Evolutionary conservation across 306 rosid genomes (phyloP).

Genomic region (Coriaria nepalensis): DNA sequence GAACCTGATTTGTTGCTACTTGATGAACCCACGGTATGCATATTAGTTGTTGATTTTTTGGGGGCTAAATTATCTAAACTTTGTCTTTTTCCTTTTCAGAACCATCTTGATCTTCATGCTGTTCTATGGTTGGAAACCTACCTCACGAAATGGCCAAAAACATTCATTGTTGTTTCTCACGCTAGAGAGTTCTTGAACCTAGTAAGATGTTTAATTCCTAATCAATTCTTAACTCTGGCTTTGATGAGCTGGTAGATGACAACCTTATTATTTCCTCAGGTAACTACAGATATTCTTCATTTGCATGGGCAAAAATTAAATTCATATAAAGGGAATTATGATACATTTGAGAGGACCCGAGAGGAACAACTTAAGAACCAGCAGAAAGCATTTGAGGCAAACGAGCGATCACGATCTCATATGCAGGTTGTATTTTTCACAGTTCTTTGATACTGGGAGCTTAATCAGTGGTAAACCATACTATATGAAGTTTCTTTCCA

Average conservation of each 20-base stretch:
- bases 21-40: conserved; percentile 85
- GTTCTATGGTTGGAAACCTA: conserved; percentile 92
- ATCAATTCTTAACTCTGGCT: neutral
- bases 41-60: neutral
- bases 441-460: too few relatives aligned
- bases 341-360: conserved; percentile 84
- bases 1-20: conserved; percentile 92
- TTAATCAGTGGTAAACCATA: too few relatives aligned
- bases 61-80: neutral
- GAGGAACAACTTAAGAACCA: conserved; percentile 79
- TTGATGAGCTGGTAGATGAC: too few relatives aligned
- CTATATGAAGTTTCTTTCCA: too few relatives aligned
- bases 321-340: conserved; percentile 74
- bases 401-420: conserved; percentile 78
- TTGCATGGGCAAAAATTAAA: conserved; percentile 70
- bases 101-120: conserved; percentile 99
- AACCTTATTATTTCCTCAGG: conserved; percentile 30
- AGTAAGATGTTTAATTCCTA: conserved; percentile 28
- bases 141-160: conserved; percentile 93
- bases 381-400: conserved; percentile 82
- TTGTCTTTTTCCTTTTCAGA: conserved; percentile 37
- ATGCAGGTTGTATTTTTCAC: conserved; percentile 59
- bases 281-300: conserved; percentile 84
- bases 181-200: conserved; percentile 97
- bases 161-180: conserved; percentile 92